Conservation (phyloP, 2,329 filamentous ascomycete genomes). For the Plectosphaerella plurivora region DNA sequence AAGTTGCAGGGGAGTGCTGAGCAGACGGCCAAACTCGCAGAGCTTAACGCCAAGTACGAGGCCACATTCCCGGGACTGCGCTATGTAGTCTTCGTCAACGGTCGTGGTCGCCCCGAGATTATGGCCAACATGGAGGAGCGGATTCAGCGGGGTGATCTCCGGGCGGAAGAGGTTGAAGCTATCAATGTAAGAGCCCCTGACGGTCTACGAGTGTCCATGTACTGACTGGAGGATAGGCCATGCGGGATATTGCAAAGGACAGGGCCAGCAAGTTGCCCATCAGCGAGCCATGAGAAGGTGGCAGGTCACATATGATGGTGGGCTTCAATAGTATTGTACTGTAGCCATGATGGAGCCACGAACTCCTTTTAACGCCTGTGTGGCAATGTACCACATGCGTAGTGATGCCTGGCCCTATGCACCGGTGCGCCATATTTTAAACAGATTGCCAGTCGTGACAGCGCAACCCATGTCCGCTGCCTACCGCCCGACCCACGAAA, state of each 20-base stretch:
- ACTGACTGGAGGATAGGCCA: constrained; percentile 53
- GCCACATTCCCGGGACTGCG: constrained; percentile 72
- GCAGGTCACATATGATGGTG: no score
- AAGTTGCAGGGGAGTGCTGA: constrained; percentile 60
- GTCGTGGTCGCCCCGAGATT: constrained; percentile 65
- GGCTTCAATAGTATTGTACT: no score
- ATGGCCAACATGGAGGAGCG: constrained; percentile 77
- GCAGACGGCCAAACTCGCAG: constrained; percentile 51
- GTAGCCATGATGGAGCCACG: no score
- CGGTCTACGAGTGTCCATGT: background rate
- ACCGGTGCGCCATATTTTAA: no score
- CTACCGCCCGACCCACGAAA: constrained; percentile 34
- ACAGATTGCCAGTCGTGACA: no score
- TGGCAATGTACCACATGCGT: background rate
- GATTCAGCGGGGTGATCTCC: constrained; percentile 64
- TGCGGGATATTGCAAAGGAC: constrained; percentile 87
- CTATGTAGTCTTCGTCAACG: constrained; percentile 93
- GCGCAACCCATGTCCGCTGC: background rate
- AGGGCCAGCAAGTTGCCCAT: constrained; percentile 59
- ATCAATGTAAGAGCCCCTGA: constrained; percentile 56
- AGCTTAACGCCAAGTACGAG: constrained; percentile 76
- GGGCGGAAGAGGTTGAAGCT: constrained; percentile 65
- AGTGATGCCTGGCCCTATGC: no score
- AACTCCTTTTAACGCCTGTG: background rate
- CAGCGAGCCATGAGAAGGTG: background rate